phyloP scores from a whole-genome alignment of 495 filamentous ascomycete genomes.

The Xylaria telfairii region DNA sequence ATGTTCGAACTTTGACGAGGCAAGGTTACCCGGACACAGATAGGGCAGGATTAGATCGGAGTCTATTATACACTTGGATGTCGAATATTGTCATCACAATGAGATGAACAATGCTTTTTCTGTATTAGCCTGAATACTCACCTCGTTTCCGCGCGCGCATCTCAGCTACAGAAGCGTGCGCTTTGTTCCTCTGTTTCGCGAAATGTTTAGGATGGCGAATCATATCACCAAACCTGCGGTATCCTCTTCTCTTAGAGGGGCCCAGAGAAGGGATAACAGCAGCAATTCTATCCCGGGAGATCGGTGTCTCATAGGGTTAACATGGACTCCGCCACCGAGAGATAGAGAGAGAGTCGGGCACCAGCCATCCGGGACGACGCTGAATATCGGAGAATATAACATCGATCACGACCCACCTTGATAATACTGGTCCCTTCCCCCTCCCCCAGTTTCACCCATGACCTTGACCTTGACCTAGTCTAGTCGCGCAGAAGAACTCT shows the following conservation, averaged over 20 bases:
- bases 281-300: slow-evolving; percentile 16
- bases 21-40: not conserved
- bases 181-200: not conserved
- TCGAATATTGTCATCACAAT: not conserved
- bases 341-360: not conserved
- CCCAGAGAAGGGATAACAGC: not conserved
- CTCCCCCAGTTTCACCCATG: not conserved
- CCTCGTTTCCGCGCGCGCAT: not conserved
- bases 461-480: not conserved
- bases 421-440: no score
- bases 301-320: slow-evolving; percentile 10
- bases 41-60: not conserved
- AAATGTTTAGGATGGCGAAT: not conserved
- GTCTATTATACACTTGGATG: not conserved
- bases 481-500: not conserved
- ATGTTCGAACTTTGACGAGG: not conserved
- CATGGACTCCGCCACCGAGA: not conserved
- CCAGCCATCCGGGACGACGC: not conserved
- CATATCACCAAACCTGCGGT: not conserved
- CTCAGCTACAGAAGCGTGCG: not conserved
- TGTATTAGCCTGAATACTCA: slow-evolving; percentile 14
- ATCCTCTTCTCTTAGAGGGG: not conserved
- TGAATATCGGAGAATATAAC: slow-evolving; percentile 21
- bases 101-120: not conserved
- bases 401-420: slow-evolving; percentile 12